Conservation (phyloP, 106 monocot species). For the Acanthochlamys bracteata region DNA sequence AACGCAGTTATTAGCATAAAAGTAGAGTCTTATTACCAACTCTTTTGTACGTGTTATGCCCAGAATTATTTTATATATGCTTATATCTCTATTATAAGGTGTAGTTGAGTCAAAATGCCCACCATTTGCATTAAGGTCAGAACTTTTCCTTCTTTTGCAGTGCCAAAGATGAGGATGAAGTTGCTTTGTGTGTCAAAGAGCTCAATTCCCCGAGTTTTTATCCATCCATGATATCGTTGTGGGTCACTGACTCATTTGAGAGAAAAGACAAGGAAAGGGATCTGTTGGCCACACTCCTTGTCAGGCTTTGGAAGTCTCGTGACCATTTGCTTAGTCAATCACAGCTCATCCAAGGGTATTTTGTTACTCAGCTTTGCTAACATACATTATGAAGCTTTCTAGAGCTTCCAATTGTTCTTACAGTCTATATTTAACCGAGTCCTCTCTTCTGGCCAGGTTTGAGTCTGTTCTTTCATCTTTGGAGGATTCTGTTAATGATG, state of each 20-base stretch:
- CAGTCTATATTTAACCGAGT: too few relatives aligned
- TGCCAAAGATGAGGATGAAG: slow-evolving; percentile 72
- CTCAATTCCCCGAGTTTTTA: slow-evolving; percentile 62
- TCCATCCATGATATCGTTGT: slow-evolving; percentile 63
- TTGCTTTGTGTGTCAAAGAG: slow-evolving; percentile 66
- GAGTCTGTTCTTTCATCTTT: slow-evolving; percentile 47
- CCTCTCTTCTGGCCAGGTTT: slow-evolving; percentile 31
- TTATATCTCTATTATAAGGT: neutral
- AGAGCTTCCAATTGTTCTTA: neutral
- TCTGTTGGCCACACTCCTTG: slow-evolving; percentile 59
- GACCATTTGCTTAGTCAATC: slow-evolving; percentile 36
- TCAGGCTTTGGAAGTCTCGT: slow-evolving; percentile 52
- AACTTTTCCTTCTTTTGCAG: slow-evolving; percentile 25
- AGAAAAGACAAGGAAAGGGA: slow-evolving; percentile 76
- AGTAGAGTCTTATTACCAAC: too few relatives aligned
- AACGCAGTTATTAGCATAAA: too few relatives aligned
- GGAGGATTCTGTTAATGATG: slow-evolving; percentile 87
- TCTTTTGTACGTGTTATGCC: too few relatives aligned
- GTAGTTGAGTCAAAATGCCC: too few relatives aligned
- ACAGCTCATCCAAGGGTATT: slow-evolving; percentile 77
- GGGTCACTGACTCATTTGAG: slow-evolving; percentile 89
- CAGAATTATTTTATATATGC: neutral
- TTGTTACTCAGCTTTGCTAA: neutral
- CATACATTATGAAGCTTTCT: neutral
- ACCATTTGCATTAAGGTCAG: neutral